Conservation (phyloP, 352 stramenopile species). For the Globisporangium takayamanum region DNA sequence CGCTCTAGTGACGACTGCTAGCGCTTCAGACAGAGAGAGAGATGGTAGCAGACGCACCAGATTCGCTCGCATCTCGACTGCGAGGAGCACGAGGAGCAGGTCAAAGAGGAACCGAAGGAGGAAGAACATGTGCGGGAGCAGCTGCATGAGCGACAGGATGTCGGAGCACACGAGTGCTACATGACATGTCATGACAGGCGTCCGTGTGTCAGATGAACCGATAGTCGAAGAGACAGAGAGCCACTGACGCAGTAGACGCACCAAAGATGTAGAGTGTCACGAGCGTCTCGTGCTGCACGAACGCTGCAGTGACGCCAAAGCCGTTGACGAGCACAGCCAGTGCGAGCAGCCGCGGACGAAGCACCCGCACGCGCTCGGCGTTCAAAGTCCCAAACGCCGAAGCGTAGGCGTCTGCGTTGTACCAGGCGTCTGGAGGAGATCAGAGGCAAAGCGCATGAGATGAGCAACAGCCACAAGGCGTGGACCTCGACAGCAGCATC, state of each 20-base stretch:
- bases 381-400: conserved; percentile 19
- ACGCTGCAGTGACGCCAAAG: conserved; percentile 20
- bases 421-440: conserved; percentile 37
- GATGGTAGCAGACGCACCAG: conserved; percentile 25
- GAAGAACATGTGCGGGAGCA: conserved; percentile 57
- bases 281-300: conserved; percentile 21
- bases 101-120: conserved; percentile 52
- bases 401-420: conserved; percentile 29
- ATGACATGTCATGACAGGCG: no score
- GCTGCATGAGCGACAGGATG: conserved; percentile 29
- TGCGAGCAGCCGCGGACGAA: conserved; percentile 23
- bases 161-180: conserved; percentile 28
- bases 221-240: background rate
- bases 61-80: conserved; percentile 30
- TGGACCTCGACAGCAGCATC: no score
- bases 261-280: conserved; percentile 41
- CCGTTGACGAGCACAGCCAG: conserved; percentile 26
- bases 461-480: no score
- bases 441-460: background rate
- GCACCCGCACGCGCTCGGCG: conserved; percentile 23
- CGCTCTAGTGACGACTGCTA: background rate
- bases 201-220: background rate
- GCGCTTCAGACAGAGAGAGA: background rate
- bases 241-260: conserved; percentile 13
- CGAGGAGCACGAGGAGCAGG: conserved; percentile 32